Evolutionary conservation across 352 stramenopile genomes (phyloP).

Genomic region (Globisporangium viniferum): DNA sequence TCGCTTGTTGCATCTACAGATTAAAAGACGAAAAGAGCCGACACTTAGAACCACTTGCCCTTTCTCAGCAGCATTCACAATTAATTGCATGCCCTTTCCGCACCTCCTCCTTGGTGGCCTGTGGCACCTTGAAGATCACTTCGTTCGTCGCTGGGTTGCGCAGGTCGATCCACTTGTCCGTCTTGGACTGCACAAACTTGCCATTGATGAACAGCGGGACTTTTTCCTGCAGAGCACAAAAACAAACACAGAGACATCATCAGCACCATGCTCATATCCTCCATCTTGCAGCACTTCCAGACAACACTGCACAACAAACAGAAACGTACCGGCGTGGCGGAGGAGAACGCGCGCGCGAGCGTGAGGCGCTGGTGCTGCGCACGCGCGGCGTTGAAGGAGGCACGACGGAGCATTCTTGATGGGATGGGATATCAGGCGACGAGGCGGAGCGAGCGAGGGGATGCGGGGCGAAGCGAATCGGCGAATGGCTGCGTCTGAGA

Average conservation of each 20-base stretch:
- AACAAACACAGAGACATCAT: not conserved
- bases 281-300: not conserved
- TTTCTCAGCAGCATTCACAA: not conserved
- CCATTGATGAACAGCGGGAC: constrained; percentile 91
- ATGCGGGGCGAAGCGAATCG: constrained; percentile 2
- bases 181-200: constrained; percentile 91
- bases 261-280: not conserved
- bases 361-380: constrained; percentile 8
- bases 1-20: constrained; percentile 80
- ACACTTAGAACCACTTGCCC: not conserved
- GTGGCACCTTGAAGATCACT: constrained; percentile 82
- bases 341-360: constrained; percentile 42
- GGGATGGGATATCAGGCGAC: not conserved
- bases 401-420: constrained; percentile 8
- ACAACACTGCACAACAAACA: not conserved
- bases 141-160: constrained; percentile 91
- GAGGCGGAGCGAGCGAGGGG: not conserved
- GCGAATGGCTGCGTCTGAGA: constrained; percentile 1
- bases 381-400: constrained; percentile 17
- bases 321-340: constrained; percentile 23
- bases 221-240: constrained; percentile 34
- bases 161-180: constrained; percentile 90
- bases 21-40: not conserved
- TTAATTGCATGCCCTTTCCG: not conserved
- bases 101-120: constrained; percentile 83